phyloP scores from a whole-genome alignment of 345 rosid species.

The Hirschfeldia incana region DNA sequence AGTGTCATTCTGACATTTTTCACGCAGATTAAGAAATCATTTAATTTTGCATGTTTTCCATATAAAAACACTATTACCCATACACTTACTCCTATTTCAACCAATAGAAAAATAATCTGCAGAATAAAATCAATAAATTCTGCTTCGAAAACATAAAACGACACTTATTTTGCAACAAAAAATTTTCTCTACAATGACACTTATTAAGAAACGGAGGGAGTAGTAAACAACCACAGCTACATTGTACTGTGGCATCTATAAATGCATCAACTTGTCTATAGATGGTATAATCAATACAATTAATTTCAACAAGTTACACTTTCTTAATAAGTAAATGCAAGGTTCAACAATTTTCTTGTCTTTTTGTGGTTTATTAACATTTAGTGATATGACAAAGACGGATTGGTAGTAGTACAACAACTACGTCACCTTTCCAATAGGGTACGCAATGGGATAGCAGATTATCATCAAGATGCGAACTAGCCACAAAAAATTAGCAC shows the following conservation, averaged over 20 bases:
- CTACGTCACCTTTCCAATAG: constrained; percentile 66
- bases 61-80: no score
- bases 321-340: neutral
- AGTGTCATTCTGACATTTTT: no score
- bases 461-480: constrained; percentile 69
- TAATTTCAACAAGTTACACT: neutral
- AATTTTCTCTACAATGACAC: no score
- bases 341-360: neutral
- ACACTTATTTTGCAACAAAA: no score
- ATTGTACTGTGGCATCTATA: constrained; percentile 2
- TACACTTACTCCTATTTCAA: no score
- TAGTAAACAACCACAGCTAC: constrained; percentile 6
- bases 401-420: neutral
- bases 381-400: neutral
- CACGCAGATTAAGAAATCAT: no score
- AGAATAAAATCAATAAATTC: no score
- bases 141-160: no score
- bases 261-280: constrained; percentile 13
- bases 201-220: no score
- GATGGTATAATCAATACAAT: constrained; percentile 9
- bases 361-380: neutral
- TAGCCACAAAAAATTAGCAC: constrained; percentile 72
- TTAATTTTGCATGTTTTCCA: no score
- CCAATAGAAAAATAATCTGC: no score
- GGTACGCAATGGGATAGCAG: constrained; percentile 77